Evolutionary conservation across 495 filamentous ascomycete species (phyloP).

Genomic region (Hypoxylon intermedium): DNA sequence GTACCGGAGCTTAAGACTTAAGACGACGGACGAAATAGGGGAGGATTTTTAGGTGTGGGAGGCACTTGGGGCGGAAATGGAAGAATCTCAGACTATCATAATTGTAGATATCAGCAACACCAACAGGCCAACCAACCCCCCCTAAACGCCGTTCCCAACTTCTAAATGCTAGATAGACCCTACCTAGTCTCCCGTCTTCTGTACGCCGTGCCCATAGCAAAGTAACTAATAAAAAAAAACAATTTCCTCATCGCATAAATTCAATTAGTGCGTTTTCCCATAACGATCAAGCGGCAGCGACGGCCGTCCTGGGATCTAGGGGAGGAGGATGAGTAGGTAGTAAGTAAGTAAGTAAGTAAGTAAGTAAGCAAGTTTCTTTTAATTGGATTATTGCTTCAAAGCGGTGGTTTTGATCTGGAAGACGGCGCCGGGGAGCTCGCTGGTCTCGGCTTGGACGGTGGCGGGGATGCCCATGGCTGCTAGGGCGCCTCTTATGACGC

Average conservation of each 20-base stretch:
- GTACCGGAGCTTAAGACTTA: constrained; percentile 1
- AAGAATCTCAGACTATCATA: background rate
- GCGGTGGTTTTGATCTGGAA: constrained; percentile 94
- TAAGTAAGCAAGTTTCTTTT: no score
- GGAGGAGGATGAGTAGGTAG: no score
- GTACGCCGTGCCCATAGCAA: constrained; percentile 12
- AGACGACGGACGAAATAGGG: constrained; percentile 4
- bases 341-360: no score
- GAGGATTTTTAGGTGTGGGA: constrained; percentile 8
- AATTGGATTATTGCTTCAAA: constrained; percentile 56
- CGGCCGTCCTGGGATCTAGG: no score
- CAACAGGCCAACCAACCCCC: constrained; percentile 13
- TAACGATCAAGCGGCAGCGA: no score
- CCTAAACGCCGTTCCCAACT: constrained; percentile 24
- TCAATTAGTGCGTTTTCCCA: no score
- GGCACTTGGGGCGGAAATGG: background rate
- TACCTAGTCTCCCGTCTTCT: constrained; percentile 1
- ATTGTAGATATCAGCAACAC: constrained; percentile 12
- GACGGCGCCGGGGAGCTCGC: constrained; percentile 82
- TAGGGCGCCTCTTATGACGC: constrained; percentile 85
- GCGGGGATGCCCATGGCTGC: constrained; percentile 90
- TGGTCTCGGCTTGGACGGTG: constrained; percentile 84
- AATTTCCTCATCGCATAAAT: no score
- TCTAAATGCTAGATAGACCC: constrained; percentile 29
- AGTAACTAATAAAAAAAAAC: no score